Percentiles rank a stretch among this genome's conserved stretches.
Evolutionary conservation across 2,329 filamentous ascomycete species (phyloP).

Genomic region (Pyrenochaeta sp.): DNA sequence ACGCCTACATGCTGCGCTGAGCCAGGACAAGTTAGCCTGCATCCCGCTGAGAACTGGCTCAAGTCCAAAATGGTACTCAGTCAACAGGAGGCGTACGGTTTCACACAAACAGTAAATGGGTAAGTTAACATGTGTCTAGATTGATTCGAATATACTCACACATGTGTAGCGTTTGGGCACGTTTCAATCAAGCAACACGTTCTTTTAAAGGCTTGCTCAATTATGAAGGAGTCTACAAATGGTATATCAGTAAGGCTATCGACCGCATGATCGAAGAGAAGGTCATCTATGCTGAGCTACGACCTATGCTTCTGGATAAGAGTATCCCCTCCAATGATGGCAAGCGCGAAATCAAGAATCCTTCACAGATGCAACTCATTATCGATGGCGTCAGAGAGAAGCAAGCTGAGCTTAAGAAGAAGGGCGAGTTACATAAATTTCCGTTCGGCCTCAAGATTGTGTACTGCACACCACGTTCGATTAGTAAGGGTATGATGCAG

Average conservation of each 20-base stretch:
- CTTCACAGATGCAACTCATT: constrained; percentile 63
- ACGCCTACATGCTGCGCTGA: constrained; percentile 25
- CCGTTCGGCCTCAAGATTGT: constrained; percentile 73
- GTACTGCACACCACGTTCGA: constrained; percentile 73
- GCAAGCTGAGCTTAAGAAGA: constrained; percentile 48
- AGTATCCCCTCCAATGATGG: constrained; percentile 69
- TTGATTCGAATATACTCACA: not conserved
- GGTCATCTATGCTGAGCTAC: constrained; percentile 75
- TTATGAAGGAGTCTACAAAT: constrained; percentile 68
- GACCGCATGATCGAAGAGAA: constrained; percentile 70
- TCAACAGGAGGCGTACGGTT: constrained; percentile 66
- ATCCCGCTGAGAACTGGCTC: constrained; percentile 62
- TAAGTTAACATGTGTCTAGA: constrained; percentile 46
- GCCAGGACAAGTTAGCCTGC: constrained; percentile 18
- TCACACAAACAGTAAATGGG: constrained; percentile 61
- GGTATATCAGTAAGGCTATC: constrained; percentile 68
- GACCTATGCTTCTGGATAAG: constrained; percentile 74
- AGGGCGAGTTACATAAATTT: constrained; percentile 57
- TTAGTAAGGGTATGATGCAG: constrained; percentile 58
- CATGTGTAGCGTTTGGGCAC: constrained; percentile 58
- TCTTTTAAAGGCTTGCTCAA: constrained; percentile 78
- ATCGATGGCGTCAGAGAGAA: constrained; percentile 62
- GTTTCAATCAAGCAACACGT: constrained; percentile 74
- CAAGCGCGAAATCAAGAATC: constrained; percentile 60
- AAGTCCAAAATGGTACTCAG: constrained; percentile 68